These are phyloP conservation scores for Mycena polygramma DNA, from an alignment of 768 basidiomycete species.

Conservation along the genomic window DNA sequence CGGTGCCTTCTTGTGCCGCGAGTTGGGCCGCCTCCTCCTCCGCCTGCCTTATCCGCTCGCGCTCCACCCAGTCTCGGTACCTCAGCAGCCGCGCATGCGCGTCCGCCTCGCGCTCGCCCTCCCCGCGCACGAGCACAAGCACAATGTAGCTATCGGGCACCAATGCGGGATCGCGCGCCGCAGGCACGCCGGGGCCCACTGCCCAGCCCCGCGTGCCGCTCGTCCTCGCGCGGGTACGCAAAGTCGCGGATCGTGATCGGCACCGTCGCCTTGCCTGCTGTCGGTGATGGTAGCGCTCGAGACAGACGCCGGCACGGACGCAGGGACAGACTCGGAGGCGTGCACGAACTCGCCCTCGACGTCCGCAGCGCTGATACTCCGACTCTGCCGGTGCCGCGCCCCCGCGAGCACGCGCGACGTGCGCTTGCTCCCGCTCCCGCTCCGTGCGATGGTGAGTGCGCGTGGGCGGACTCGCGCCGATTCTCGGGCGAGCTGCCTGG, in stretches of 20 bases:
- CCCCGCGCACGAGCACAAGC: conserved; percentile 32
- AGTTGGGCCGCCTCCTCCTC: conserved; percentile 12
- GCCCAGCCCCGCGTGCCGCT: conserved; percentile 52
- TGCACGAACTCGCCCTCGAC: conserved; percentile 8
- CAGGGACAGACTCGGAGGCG: no score
- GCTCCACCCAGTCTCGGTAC: conserved; percentile 31
- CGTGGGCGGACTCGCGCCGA: not conserved
- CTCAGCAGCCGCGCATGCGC: conserved; percentile 23
- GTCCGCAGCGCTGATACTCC: conserved; percentile 30
- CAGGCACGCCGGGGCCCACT: conserved; percentile 57
- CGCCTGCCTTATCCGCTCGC: conserved; percentile 25
- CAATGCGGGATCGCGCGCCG: conserved; percentile 50
- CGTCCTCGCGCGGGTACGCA: conserved; percentile 50
- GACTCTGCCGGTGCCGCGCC: conserved; percentile 31
- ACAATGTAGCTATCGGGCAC: conserved; percentile 36
- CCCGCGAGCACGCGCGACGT: conserved; percentile 20
- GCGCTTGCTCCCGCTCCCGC: not conserved
- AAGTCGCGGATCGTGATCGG: conserved; percentile 60
- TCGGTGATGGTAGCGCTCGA: not conserved
- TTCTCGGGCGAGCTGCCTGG: no score
- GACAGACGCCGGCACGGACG: no score
- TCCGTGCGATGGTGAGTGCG: not conserved
- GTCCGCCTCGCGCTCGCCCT: conserved; percentile 33
- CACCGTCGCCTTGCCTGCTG: not conserved
- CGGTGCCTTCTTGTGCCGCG: not conserved